A percentile compares a stretch with the other conserved stretches of the same genome.
These are phyloP conservation scores for Crithidia bombi DNA, from an alignment of 208 protist species.

Conservation along the genomic window DNA sequence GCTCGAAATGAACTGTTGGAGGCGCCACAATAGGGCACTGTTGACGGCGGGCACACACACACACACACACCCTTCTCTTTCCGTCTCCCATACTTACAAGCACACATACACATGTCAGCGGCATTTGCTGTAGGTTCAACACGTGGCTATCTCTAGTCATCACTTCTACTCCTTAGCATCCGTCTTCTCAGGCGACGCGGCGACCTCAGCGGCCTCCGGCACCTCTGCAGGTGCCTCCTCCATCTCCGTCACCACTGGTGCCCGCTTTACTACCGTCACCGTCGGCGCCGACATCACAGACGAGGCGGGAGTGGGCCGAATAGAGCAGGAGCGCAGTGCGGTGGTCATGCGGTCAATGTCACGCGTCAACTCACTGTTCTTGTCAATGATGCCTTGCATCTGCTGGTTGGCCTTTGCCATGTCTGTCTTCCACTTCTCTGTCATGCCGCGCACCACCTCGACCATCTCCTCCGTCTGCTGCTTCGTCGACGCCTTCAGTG, in stretches of 20 bases:
- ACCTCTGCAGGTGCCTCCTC: neutral
- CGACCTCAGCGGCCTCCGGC: neutral
- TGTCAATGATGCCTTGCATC: constrained; percentile 82
- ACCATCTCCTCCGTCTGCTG: constrained; percentile 74
- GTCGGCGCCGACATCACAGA: constrained; percentile 1
- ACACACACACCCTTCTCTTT: too few relatives aligned
- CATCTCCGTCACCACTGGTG: neutral
- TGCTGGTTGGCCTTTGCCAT: constrained; percentile 61
- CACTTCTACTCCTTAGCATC: neutral
- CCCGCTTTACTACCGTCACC: constrained; percentile 9
- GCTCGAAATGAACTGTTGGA: too few relatives aligned
- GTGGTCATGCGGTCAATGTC: constrained; percentile 87
- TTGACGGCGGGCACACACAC: too few relatives aligned
- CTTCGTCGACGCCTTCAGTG: constrained; percentile 41
- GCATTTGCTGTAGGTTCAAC: too few relatives aligned
- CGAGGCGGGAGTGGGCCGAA: constrained; percentile 33
- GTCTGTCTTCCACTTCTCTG: constrained; percentile 64
- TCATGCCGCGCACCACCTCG: constrained; percentile 49
- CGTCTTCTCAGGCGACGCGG: neutral
- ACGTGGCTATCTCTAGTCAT: too few relatives aligned
- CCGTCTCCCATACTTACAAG: too few relatives aligned
- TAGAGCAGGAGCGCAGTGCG: constrained; percentile 71
- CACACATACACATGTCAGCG: too few relatives aligned
- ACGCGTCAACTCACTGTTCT: constrained; percentile 79
- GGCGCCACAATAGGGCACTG: too few relatives aligned